Evolutionary conservation across 768 basidiomycete genomes (phyloP), one percentile per base, ranked within the genome.

Genomic region (Hortiboletus campestris): DNA sequence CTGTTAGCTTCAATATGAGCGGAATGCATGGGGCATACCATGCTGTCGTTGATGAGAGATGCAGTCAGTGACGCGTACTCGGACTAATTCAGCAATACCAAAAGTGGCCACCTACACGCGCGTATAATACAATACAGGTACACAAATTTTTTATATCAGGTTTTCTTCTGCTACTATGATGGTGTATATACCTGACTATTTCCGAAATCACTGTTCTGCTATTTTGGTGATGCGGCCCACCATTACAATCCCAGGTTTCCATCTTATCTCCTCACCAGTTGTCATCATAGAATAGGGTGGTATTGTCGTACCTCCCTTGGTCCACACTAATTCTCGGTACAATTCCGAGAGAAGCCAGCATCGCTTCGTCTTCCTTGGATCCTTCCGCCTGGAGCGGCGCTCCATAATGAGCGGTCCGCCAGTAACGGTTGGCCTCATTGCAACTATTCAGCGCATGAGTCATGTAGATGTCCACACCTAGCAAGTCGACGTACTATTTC

Each of bases 11-110:
- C 34, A 22, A 16, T 25, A 6, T 11, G 29, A 12, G 31, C 6
- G 5, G 22, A 2, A 40, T 42, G 28, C 40, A 13, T 4, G 29
- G 20, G 46, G 66, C 80, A 28, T 67, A 82, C 82, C 83, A 84
- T 84, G 67, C 56, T 78, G 66, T 67, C 70, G 65, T 61, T 55
- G 59, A 63, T 59, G 59, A 62, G 53, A 38, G 48, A 57, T 35
- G 35, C 8, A 20, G 39, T 43, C 40, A 52, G 57, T 67, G 65
- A 69, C 67, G 64, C 70, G 70, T 64, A 46, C 32, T 41, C 40
- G 49, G n/a, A n/a, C n/a, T n/a, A n/a, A n/a, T n/a, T n/a, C n/a
- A n/a, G n/a, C n/a, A n/a, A n/a, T n/a, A n/a, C n/a, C n/a, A n/a
- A n/a, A n/a, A n/a, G n/a, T n/a, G n/a, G n/a, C n/a, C n/a, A n/a